Evolutionary conservation across 176 grass and related monocot species (phyloP).

Genomic region (Triticum urartu): DNA sequence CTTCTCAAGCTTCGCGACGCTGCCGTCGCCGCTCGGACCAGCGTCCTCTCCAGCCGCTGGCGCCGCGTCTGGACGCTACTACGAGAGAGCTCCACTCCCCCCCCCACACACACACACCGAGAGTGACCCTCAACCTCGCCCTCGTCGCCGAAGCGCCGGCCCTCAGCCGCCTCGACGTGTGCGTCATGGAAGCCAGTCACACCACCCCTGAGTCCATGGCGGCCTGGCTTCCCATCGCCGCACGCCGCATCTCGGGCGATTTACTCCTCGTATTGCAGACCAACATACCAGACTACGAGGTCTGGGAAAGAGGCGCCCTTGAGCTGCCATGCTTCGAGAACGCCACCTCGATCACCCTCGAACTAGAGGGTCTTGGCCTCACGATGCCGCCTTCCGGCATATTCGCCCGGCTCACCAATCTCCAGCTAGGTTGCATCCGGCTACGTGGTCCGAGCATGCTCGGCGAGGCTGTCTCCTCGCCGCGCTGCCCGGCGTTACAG

Average conservation of each 20-base stretch:
- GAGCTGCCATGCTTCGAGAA: conserved; percentile 29
- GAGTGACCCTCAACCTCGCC: not conserved
- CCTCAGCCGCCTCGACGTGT: not conserved
- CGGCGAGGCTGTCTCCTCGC: not conserved
- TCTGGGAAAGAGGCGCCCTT: not conserved
- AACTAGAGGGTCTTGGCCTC: not conserved
- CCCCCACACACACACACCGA: too few species aligned
- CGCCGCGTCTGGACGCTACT: not conserved
- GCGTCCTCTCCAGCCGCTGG: conserved; percentile 22
- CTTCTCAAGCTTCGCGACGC: not conserved
- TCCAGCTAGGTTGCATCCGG: not conserved
- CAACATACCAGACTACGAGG: not conserved
- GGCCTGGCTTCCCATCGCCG: conserved; percentile 1
- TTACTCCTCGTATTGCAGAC: not conserved
- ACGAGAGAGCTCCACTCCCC: not conserved
- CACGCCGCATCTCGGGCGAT: not conserved
- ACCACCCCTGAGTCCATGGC: not conserved
- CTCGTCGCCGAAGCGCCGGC: not conserved
- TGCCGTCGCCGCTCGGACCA: not conserved
- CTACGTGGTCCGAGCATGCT: not conserved
- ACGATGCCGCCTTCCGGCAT: not conserved
- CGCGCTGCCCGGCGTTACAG: not conserved
- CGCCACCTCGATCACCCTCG: not conserved
- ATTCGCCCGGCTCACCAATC: not conserved
- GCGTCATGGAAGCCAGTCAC: not conserved